phyloP scores from a whole-genome alignment of 768 basidiomycete genomes.

The Termitomyces sp. region DNA sequence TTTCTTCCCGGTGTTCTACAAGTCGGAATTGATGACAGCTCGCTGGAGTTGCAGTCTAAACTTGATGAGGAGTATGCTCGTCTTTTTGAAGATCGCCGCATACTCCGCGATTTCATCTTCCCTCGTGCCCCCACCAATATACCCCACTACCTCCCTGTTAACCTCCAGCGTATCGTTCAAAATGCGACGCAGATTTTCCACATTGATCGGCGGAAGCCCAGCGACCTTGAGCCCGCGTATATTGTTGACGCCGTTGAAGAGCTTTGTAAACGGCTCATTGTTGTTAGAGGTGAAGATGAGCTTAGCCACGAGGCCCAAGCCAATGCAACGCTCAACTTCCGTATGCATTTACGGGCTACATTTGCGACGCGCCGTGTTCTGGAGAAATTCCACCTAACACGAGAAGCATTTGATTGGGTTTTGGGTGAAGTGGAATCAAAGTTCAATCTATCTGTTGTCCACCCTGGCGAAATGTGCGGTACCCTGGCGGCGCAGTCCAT shows the following conservation, averaged over 20 bases:
- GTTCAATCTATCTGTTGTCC: constrained; percentile 89
- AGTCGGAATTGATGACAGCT: constrained; percentile 83
- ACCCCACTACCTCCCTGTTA: constrained; percentile 91
- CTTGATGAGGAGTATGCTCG: constrained; percentile 69
- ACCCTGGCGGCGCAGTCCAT: constrained; percentile 98
- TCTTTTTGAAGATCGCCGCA: constrained; percentile 69
- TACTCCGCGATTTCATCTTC: constrained; percentile 84
- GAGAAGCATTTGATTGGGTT: constrained; percentile 98
- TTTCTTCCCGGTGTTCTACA: constrained; percentile 80
- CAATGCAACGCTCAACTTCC: constrained; percentile 90
- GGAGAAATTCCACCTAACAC: constrained; percentile 83
- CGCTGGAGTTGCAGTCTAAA: constrained; percentile 76
- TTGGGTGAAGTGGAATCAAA: constrained; percentile 93
- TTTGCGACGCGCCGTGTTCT: constrained; percentile 86
- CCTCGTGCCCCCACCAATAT: constrained; percentile 64
- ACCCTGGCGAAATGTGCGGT: constrained; percentile 99
- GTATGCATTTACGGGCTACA: constrained; percentile 88
- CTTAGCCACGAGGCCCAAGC: constrained; percentile 76
- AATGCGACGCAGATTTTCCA: constrained; percentile 97
- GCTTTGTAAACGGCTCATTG: constrained; percentile 71
- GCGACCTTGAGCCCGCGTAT: constrained; percentile 85
- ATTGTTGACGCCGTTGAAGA: constrained; percentile 78
- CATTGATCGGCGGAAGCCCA: constrained; percentile 90
- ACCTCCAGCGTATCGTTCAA: constrained; percentile 91
- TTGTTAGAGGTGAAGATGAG: constrained; percentile 83